These are phyloP conservation scores for Durusdinium trenchii DNA, from an alignment of 73 alveolate genomes.

Conservation along the genomic window DNA sequence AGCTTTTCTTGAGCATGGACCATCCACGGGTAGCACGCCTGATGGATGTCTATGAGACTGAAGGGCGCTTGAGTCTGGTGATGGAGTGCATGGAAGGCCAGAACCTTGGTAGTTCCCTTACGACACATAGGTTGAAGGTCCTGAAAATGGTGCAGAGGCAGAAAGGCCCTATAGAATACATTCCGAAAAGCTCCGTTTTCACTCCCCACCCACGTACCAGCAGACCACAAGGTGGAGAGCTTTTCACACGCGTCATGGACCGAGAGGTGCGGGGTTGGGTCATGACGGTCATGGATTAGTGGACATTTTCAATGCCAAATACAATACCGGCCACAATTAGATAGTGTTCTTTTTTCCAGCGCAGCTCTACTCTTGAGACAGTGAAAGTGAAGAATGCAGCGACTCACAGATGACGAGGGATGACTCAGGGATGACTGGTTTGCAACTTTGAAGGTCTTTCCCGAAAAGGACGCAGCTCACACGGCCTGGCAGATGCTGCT, in stretches of 20 bases:
- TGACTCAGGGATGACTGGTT: no score
- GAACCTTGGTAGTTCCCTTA: not conserved
- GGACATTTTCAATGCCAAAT: no score
- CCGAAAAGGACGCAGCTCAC: constrained; percentile 75
- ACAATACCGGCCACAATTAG: no score
- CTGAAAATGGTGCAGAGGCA: no score
- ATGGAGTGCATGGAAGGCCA: constrained; percentile 95
- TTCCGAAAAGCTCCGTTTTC: not conserved
- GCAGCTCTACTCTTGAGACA: no score
- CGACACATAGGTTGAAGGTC: not conserved
- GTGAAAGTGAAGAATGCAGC: no score
- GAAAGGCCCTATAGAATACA: no score
- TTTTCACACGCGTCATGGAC: constrained; percentile 88
- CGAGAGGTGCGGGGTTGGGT: constrained; percentile 34
- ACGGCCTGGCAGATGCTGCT: constrained; percentile 94
- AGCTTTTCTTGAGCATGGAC: constrained; percentile 94
- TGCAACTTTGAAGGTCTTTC: constrained; percentile 24
- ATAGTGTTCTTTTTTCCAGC: no score
- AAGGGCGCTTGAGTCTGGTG: constrained; percentile 85
- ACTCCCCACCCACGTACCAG: not conserved
- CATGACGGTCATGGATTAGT: not conserved
- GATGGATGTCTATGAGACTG: constrained; percentile 82
- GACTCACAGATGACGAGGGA: no score
- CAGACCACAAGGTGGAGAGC: constrained; percentile 62
- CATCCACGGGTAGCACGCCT: constrained; percentile 83